Evolutionary conservation across 179 eudicot genomes (phyloP).

Genomic region (Gypsophila paniculata): DNA sequence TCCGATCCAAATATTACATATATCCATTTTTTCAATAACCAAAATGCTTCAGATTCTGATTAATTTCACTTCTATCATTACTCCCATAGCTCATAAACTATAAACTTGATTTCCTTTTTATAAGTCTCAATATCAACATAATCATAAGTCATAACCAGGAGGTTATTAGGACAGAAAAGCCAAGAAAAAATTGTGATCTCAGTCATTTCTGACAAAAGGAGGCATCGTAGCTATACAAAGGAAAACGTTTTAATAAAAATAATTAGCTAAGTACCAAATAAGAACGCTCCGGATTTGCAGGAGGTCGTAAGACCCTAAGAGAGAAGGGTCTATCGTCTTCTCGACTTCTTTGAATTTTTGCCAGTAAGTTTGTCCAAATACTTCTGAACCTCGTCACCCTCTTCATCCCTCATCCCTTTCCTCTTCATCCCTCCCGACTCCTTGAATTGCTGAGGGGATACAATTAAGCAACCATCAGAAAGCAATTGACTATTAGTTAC

Average conservation of each 20-base stretch:
- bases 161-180: too few species aligned
- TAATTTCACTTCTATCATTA: too few species aligned
- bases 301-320: not conserved
- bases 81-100: too few species aligned
- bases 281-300: not conserved
- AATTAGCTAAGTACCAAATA: not conserved
- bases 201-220: too few species aligned
- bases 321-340: constrained; percentile 27
- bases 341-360: constrained; percentile 39
- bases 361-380: constrained; percentile 30
- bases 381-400: constrained; percentile 47
- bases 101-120: too few species aligned
- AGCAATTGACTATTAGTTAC: too few species aligned
- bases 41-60: too few species aligned
- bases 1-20: too few species aligned
- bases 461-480: not conserved
- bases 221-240: not conserved
- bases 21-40: too few species aligned
- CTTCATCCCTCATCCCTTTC: constrained; percentile 46
- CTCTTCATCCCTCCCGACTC: constrained; percentile 51
- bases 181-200: too few species aligned
- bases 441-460: constrained; percentile 47
- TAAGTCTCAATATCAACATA: too few species aligned
- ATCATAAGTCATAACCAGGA: too few species aligned
- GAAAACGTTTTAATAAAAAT: constrained; percentile 6